Evolutionary conservation across 352 stramenopile species (phyloP).

Genomic region (Phytophthora kernoviae): DNA sequence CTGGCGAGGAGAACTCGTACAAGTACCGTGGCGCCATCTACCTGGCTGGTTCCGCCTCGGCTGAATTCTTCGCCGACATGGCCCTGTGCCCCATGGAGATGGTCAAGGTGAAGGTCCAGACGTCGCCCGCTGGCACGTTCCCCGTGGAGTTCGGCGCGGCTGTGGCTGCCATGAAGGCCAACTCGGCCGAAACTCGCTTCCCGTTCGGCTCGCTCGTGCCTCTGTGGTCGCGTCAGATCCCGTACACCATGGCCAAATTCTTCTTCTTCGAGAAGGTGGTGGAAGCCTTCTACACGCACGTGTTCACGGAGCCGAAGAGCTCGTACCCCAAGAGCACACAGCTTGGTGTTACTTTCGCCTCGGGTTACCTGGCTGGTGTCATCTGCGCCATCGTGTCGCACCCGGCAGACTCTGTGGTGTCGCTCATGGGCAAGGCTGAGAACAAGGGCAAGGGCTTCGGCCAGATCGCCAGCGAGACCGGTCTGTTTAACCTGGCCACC

Average conservation of each 20-base stretch:
- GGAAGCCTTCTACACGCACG: slow-evolving; percentile 87
- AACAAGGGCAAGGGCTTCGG: slow-evolving; percentile 92
- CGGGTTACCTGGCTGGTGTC: slow-evolving; percentile 99
- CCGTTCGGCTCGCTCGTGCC: slow-evolving; percentile 92
- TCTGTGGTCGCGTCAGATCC: slow-evolving; percentile 93
- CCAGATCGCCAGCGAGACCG: slow-evolving; percentile 85
- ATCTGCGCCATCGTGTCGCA: slow-evolving; percentile 99
- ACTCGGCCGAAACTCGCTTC: slow-evolving; percentile 89
- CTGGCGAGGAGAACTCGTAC: slow-evolving; percentile 92
- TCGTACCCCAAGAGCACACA: slow-evolving; percentile 94
- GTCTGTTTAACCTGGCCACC: slow-evolving; percentile 78
- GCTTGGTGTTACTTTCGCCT: slow-evolving; percentile 97
- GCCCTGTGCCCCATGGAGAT: slow-evolving; percentile 95
- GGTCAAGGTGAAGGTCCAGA: slow-evolving; percentile 96
- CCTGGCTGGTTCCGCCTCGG: slow-evolving; percentile 91
- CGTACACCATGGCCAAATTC: slow-evolving; percentile 99
- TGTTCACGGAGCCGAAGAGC: slow-evolving; percentile 92
- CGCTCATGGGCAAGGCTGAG: slow-evolving; percentile 93
- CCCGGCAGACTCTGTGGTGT: slow-evolving; percentile 98
- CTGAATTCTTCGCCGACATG: slow-evolving; percentile 94
- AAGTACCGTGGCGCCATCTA: slow-evolving; percentile 94
- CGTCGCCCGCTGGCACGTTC: slow-evolving; percentile 87
- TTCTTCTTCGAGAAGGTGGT: slow-evolving; percentile 96
- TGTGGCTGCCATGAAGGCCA: slow-evolving; percentile 87
- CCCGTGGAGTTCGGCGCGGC: slow-evolving; percentile 87